Evolutionary conservation across 768 basidiomycete genomes (phyloP), one percentile per base, ranked within the genome.

Genomic region (Hortiboletus flavorubellus): DNA sequence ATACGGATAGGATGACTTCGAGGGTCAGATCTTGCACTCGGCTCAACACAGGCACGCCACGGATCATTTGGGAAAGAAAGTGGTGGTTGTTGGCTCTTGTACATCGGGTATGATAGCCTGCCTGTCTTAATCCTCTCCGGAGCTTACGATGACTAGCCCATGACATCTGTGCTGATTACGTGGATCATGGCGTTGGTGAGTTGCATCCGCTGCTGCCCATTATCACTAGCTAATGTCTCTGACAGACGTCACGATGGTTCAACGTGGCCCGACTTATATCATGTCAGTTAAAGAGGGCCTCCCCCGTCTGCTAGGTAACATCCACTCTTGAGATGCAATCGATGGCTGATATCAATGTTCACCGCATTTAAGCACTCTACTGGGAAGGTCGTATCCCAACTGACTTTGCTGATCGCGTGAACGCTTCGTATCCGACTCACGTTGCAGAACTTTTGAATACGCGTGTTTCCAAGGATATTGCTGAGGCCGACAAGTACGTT

Each of bases 31-130:
- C 4, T 59, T 83, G 15, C 89, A 91, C 65, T 87, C 86, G 1
- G 75, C 68, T 6, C 64, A 76, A 29, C 82, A 88, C 66, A 75
- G 77, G 39, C 73, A 67, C n/a, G 84, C 84, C 0, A 68, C 73
- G 11, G 82, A 83, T 39, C 83, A 84, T 59, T 43, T 65, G 2
- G 88, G 86, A 14, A 89, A 89, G 72, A 90, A 84, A 63, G 86
- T 88, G 0, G 75, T 84, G 4, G 81, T 91, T 2, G 71, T 90
- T 5, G 88, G 88, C 2, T 77, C 86, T 14, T 82, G 82, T 49
- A 86, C 85, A 11, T 85, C 82, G 2, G 78, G 80, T 77, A 54
- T 23, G 56, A 45, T 73, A 12, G 72, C 58, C 74, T 52, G 3
- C 26, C 12, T 34, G 2, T 16, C 8, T 9, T 45, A 6, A n/a